Base-by-base conservation (phyloP, 2,329 filamentous ascomycete genomes). In the Epichloe sp. region DNA sequence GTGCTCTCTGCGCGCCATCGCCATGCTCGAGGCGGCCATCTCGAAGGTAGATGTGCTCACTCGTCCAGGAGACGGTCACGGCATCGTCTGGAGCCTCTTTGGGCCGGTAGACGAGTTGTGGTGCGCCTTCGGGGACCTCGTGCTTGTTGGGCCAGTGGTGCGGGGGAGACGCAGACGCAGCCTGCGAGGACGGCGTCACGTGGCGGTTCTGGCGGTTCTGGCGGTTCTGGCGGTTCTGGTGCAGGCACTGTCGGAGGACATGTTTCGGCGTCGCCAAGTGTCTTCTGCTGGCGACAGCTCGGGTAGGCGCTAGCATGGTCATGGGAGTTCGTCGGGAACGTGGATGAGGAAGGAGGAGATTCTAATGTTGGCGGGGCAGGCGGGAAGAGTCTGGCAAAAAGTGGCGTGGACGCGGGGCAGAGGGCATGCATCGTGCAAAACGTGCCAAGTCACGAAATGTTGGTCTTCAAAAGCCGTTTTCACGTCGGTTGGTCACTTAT, bases 21-120 rank as follows among this genome's bases (percentile, higher is more conserved):
- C 23, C 56, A 3, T 54, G 35, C 7, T 52, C 56, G 2, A 53
- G 31, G 31, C 10, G 55, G 14, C 57, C 53, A n/a, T 64, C 53
- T 14, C 64, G 60, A 6, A 67, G 50, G 37, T 60, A 62, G 41
- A 67, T 52, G 34, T 59, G 61, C n/a, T 57, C 56, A 12, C 54
- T 47, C 5, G 58, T 57, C 51, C 59, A 64, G 11, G 62, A 60
- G 26, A 66, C 44, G 5, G 53, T 59, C 26, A 65, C 45, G 17
- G 54, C 50, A 15, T 23, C 50, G 23, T 17, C 14, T 46, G 10
- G 49, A 47, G n/a, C n/a, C 19, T 6, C 23, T 12, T 51, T 40
- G 23, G 49, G 37, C 2, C 44, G 37, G 49, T 53, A 53, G 12
- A 49, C 42, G 44, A 59, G 45, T 21, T 51, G 53, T 15, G 51